Evolutionary conservation across 1,139 yeast species (phyloP).

Genomic region (Pichia sp.): DNA sequence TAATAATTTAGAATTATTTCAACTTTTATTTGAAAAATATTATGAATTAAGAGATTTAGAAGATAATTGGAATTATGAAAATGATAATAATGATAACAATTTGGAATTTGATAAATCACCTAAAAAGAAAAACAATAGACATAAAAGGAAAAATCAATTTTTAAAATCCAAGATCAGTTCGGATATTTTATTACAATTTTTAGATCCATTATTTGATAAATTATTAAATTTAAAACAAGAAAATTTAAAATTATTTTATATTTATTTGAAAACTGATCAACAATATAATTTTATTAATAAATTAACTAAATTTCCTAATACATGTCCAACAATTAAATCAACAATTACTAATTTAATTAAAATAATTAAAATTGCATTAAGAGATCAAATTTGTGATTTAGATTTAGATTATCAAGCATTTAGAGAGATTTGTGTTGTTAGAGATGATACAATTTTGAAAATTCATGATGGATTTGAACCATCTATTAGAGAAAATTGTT

Average conservation of each 20-base stretch:
- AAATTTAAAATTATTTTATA: slow-evolving; percentile 17
- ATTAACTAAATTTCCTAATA: slow-evolving; percentile 7
- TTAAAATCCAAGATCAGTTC: slow-evolving; percentile 5
- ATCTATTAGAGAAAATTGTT: slow-evolving; percentile 33
- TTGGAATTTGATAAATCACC: background rate
- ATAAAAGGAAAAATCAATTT: background rate
- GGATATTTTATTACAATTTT: slow-evolving; percentile 12
- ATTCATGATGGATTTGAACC: slow-evolving; percentile 35
- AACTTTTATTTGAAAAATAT: slow-evolving; percentile 22
- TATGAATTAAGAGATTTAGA: slow-evolving; percentile 17
- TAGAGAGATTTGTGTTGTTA: slow-evolving; percentile 27
- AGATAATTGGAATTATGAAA: slow-evolving; percentile 5
- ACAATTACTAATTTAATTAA: slow-evolving; percentile 10
- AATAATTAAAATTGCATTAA: slow-evolving; percentile 13
- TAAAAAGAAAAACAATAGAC: background rate
- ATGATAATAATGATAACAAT: slow-evolving; percentile 1
- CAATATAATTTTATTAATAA: slow-evolving; percentile 21
- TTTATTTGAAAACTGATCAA: slow-evolving; percentile 20
- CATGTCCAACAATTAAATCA: slow-evolving; percentile 6
- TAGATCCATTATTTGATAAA: slow-evolving; percentile 21
- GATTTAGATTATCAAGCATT: slow-evolving; percentile 25
- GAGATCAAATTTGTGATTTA: slow-evolving; percentile 20
- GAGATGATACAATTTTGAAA: slow-evolving; percentile 13
- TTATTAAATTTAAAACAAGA: slow-evolving; percentile 4
- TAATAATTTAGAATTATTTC: slow-evolving; percentile 26